Evolutionary conservation across 108 stramenopile species (phyloP).

Genomic region (Pseudonitzschia pungens): DNA sequence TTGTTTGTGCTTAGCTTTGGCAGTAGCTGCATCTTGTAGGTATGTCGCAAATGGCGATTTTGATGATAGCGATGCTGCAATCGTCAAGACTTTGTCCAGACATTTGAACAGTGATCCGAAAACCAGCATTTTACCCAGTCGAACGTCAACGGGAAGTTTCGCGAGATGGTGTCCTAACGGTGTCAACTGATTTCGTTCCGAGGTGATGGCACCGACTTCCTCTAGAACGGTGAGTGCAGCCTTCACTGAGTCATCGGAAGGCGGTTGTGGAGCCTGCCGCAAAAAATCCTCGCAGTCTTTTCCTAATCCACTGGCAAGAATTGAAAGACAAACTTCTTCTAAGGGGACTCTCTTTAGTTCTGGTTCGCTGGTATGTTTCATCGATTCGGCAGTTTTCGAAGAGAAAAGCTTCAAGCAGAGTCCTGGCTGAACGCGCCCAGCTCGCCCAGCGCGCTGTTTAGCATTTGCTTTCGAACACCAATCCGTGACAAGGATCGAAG

Average conservation of each 20-base stretch:
- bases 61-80: constrained; percentile 74
- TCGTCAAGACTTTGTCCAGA: constrained; percentile 77
- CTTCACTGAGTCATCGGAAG: constrained; percentile 59
- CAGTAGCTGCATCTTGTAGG: constrained; percentile 58
- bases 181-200: constrained; percentile 50
- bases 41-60: constrained; percentile 81
- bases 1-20: constrained; percentile 67
- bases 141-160: constrained; percentile 87
- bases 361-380: constrained; percentile 69
- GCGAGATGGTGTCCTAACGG: constrained; percentile 89
- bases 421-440: constrained; percentile 92
- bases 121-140: constrained; percentile 88
- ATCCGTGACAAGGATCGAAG: constrained; percentile 63
- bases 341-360: constrained; percentile 91
- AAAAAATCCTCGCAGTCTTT: constrained; percentile 74
- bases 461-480: constrained; percentile 91
- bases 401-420: constrained; percentile 87
- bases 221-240: constrained; percentile 64
- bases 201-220: constrained; percentile 74
- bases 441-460: constrained; percentile 90
- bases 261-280: constrained; percentile 92
- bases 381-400: constrained; percentile 55
- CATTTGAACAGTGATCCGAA: constrained; percentile 71
- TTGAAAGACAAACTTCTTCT: constrained; percentile 82
- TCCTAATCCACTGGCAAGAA: constrained; percentile 55